A percentile compares a stretch with the other conserved stretches of the same genome.
Evolutionary conservation across 108 stramenopile genomes (phyloP).

Genomic region (Seminavis robusta): DNA sequence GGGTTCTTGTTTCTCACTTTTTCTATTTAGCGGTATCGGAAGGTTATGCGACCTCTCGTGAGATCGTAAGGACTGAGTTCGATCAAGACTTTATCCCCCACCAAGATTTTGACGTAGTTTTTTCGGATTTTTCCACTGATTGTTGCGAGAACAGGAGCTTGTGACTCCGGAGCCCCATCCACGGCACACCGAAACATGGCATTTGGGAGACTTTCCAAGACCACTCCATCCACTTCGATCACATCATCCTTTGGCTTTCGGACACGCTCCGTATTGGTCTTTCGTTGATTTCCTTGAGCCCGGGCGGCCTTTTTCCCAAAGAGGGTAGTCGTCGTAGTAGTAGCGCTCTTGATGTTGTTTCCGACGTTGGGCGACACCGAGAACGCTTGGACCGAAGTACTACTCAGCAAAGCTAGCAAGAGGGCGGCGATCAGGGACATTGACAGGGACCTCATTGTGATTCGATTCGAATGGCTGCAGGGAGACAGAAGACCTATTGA

Average conservation of each 20-base stretch:
- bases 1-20: no score
- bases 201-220: conserved; percentile 86
- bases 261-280: conserved; percentile 59
- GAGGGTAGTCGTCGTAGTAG: no score
- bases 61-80: conserved; percentile 94
- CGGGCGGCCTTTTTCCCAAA: conserved; percentile 84
- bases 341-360: no score
- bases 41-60: conserved; percentile 92
- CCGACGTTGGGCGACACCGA: no score
- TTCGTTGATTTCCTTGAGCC: conserved; percentile 66
- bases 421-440: no score
- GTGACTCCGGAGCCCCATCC: conserved; percentile 78
- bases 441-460: no score
- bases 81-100: conserved; percentile 89
- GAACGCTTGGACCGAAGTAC: no score
- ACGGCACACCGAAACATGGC: conserved; percentile 91
- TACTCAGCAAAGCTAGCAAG: no score
- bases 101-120: conserved; percentile 90
- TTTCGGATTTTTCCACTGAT: conserved; percentile 93
- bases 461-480: no score
- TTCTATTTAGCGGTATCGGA: conserved; percentile 78
- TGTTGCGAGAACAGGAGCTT: conserved; percentile 81
- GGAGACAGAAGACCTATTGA: no score
- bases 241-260: conserved; percentile 89
- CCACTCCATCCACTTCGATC: conserved; percentile 83